Conservation (phyloP, 305 asterid species). For the Fraxinus floribunda region DNA sequence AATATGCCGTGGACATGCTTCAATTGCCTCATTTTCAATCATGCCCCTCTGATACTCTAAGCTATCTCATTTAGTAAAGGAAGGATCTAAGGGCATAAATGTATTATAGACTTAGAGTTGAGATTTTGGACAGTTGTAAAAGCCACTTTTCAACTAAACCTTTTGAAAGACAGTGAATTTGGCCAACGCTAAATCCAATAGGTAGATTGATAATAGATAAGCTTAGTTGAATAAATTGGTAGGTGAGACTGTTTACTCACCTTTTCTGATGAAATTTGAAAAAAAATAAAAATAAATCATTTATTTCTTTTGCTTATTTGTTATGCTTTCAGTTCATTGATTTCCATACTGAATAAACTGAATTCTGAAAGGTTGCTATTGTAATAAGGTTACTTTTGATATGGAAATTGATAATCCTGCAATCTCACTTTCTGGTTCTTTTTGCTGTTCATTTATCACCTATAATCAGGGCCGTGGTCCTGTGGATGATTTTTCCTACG, state of each 20-base stretch:
- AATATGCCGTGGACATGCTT: neutral
- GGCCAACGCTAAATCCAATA: neutral
- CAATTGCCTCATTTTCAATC: neutral
- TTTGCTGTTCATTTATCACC: no score
- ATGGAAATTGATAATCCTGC: neutral
- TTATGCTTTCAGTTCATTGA: neutral
- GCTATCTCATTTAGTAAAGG: neutral
- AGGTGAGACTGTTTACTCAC: neutral
- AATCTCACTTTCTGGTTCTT: conserved; percentile 5
- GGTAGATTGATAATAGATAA: neutral
- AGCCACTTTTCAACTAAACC: neutral
- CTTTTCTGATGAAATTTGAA: neutral
- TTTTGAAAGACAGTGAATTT: neutral
- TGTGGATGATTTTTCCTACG: conserved; percentile 52
- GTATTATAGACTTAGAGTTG: neutral
- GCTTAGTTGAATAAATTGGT: neutral
- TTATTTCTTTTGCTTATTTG: neutral
- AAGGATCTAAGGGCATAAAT: neutral
- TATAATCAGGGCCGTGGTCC: conserved; percentile 97
- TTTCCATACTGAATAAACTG: neutral
- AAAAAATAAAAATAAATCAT: neutral
- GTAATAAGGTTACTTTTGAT: neutral
- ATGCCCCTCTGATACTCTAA: neutral
- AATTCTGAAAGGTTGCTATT: neutral
- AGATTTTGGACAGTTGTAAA: neutral